Conservation (phyloP, 768 basidiomycete genomes). For the Jaapia argillacea region DNA sequence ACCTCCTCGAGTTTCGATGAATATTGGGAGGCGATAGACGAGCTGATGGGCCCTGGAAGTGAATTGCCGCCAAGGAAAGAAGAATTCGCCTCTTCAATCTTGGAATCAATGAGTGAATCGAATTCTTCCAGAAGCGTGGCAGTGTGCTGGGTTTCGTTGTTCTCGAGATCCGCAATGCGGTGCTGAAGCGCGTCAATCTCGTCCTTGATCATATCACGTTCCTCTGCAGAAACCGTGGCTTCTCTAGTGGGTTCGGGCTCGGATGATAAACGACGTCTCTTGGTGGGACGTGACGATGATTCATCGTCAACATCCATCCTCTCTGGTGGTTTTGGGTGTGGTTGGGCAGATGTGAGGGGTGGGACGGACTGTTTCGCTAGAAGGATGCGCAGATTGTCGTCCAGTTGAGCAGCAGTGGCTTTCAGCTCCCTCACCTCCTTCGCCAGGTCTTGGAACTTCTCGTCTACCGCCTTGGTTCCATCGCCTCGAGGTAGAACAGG, state of each 20-base stretch:
- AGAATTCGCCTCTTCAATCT: constrained; percentile 14
- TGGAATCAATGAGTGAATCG: constrained; percentile 18
- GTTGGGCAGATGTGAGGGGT: too few species aligned
- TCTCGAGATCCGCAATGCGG: constrained; percentile 23
- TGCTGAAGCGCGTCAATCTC: constrained; percentile 17
- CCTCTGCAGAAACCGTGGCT: constrained; percentile 6
- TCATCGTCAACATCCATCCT: background rate
- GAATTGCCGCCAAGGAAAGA: background rate
- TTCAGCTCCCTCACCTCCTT: constrained; percentile 22
- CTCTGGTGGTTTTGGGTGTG: too few species aligned
- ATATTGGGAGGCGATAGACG: constrained; percentile 1
- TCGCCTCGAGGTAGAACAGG: constrained; percentile 21
- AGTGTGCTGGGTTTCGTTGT: constrained; percentile 26
- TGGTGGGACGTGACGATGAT: background rate
- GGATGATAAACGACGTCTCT: background rate
- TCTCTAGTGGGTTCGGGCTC: constrained; percentile 1
- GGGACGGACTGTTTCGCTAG: too few species aligned
- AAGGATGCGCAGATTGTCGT: background rate
- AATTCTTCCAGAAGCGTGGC: constrained; percentile 18
- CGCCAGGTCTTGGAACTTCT: constrained; percentile 15
- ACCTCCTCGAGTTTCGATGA: background rate
- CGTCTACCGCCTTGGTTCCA: constrained; percentile 10
- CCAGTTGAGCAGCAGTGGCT: too few species aligned
- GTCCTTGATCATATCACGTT: constrained; percentile 19
- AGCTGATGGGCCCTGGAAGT: background rate